Evolutionary conservation across 352 stramenopile species (phyloP).

Genomic region (Blastocystis sp.): DNA sequence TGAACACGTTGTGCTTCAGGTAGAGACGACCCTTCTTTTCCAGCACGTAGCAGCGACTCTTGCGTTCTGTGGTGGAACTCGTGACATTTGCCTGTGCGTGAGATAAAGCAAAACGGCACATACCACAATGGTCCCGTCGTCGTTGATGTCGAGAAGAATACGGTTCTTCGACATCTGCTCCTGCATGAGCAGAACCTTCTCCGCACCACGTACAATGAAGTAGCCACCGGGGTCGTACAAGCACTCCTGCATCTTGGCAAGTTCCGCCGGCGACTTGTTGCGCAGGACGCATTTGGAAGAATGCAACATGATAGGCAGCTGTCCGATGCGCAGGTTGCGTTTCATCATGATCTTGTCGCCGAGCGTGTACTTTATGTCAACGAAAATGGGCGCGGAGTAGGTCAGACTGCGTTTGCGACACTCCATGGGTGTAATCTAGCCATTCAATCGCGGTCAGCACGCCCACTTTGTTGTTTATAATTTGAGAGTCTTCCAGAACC

Average conservation of each 20-base stretch:
- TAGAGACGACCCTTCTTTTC: slow-evolving; percentile 94
- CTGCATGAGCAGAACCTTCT: slow-evolving; percentile 99
- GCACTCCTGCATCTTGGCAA: slow-evolving; percentile 96
- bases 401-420: slow-evolving; percentile 97
- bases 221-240: slow-evolving; percentile 98
- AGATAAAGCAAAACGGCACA: neutral
- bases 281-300: slow-evolving; percentile 92
- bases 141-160: slow-evolving; percentile 97
- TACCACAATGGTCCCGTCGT: slow-evolving; percentile 74
- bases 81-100: slow-evolving; percentile 92
- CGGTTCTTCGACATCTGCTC: slow-evolving; percentile 99
- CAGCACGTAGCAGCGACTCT: slow-evolving; percentile 93
- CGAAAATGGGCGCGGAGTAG: slow-evolving; percentile 97
- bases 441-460: neutral
- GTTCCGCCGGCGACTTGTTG: slow-evolving; percentile 89
- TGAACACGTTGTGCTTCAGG: slow-evolving; percentile 97
- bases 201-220: slow-evolving; percentile 96
- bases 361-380: slow-evolving; percentile 95
- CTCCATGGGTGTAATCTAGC: slow-evolving; percentile 91
- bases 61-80: slow-evolving; percentile 97
- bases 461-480: slow-evolving; percentile 80
- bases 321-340: slow-evolving; percentile 83
- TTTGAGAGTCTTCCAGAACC: slow-evolving; percentile 94
- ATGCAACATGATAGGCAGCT: slow-evolving; percentile 97
- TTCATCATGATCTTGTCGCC: slow-evolving; percentile 98